Evolutionary conservation across 345 rosid species (phyloP).

Genomic region (Ceriops decandra): DNA sequence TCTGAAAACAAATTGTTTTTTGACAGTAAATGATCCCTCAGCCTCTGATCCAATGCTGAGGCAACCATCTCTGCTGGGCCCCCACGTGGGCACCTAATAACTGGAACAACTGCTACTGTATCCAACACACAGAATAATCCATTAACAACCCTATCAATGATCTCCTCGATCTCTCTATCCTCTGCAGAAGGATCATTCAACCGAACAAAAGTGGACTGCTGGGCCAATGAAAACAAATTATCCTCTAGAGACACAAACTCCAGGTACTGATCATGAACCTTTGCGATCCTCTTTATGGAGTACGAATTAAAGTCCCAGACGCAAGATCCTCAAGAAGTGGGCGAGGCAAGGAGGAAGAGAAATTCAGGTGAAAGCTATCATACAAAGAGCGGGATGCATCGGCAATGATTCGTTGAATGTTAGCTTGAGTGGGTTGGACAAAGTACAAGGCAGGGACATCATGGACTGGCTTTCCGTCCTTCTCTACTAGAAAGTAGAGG

Average conservation of each 20-base stretch:
- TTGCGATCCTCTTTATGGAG: conserved; percentile 59
- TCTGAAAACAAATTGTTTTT: conserved; percentile 90
- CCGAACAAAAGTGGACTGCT: conserved; percentile 71
- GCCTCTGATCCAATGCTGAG: conserved; percentile 77
- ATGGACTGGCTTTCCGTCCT: conserved; percentile 72
- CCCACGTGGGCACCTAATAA: conserved; percentile 77
- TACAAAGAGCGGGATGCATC: conserved; percentile 72
- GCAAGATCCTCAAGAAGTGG: conserved; percentile 82
- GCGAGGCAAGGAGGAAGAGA: conserved; percentile 78
- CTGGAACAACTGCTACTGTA: conserved; percentile 79
- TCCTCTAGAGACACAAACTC: conserved; percentile 93
- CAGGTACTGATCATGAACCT: conserved; percentile 90
- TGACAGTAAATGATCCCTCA: conserved; percentile 92
- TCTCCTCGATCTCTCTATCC: conserved; percentile 88
- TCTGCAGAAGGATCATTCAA: conserved; percentile 95
- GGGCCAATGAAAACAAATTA: conserved; percentile 79
- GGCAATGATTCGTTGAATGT: conserved; percentile 60
- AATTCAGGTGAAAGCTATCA: conserved; percentile 77
- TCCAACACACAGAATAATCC: conserved; percentile 84
- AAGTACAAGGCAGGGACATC: conserved; percentile 94
- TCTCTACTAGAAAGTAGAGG: conserved; percentile 82
- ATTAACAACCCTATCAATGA: conserved; percentile 64
- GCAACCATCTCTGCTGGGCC: conserved; percentile 99
- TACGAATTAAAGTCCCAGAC: conserved; percentile 63
- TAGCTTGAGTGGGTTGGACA: conserved; percentile 66